Evolutionary conservation across 371 early-diverging fungal species (phyloP), one percentile per base, ranked within the genome.

Genomic region (Mycotypha africana): DNA sequence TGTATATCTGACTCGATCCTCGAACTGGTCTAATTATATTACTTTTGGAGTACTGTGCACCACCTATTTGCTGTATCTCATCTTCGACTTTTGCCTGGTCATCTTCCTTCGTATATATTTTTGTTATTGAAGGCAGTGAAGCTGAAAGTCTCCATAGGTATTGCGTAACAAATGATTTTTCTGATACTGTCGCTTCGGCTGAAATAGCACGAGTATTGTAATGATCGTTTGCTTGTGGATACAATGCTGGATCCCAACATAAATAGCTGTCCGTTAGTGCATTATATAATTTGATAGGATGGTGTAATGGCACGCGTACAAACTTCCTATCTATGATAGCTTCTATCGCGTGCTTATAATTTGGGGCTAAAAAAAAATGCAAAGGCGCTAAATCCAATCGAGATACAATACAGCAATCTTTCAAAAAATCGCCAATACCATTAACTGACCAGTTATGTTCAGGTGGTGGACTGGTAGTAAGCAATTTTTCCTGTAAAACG

Each of bases 111-210:
- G n/a, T n/a, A n/a, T n/a, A n/a, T n/a, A n/a, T n/a, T n/a, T n/a
- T n/a, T n/a, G n/a, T n/a, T n/a, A n/a, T n/a, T n/a, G n/a, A n/a
- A n/a, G n/a, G n/a, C n/a, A n/a, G n/a, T n/a, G n/a, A n/a, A n/a
- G n/a, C n/a, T n/a, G n/a, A n/a, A 20, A 58, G 41, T 19, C 51
- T 52, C 66, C 70, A 70, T 3, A 70, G 44, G 38, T 60, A 66
- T 17, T 60, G 54, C 14, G 28, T 40, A 28, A 40, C 45, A 15
- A 39, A 20, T 5, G 55, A 28, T 34, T 36, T 22, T n/a, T 14
- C 21, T 10, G 33, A 10, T 19, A 38, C 51, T 3, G 33, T 5
- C 0, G 39, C 7, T n/a, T 44, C 45, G 16, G 47, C 47, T 20
- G 42, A 22, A 2, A 55, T 26, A 7, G 55, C 43, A n/a, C 55